Conservation (phyloP, 768 basidiomycete genomes). For the Cystofilobasidium capitatum region DNA sequence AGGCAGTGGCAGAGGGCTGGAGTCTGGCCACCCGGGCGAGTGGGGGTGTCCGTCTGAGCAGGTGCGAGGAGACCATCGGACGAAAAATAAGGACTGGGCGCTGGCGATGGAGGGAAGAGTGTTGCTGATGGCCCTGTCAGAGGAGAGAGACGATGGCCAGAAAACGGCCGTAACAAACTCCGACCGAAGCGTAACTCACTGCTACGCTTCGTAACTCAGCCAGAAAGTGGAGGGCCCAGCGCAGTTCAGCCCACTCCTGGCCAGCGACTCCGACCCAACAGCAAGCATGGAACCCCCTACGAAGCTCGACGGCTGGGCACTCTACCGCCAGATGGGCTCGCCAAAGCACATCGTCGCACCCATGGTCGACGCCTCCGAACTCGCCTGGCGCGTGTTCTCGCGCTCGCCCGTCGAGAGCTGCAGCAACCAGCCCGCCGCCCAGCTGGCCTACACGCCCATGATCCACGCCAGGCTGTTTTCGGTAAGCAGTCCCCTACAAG, state of each 20-base stretch:
- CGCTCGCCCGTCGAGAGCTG: constrained; percentile 20
- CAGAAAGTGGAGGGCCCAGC: background rate
- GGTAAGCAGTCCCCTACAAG: background rate
- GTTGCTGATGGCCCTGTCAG: too few species aligned
- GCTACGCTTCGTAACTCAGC: too few species aligned
- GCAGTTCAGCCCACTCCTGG: too few species aligned
- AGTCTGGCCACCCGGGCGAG: background rate
- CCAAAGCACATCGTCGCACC: constrained; percentile 89
- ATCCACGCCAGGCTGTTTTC: constrained; percentile 67
- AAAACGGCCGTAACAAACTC: too few species aligned
- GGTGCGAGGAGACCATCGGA: too few species aligned
- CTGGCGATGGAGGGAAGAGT: too few species aligned
- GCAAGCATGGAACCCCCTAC: too few species aligned
- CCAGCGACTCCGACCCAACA: too few species aligned
- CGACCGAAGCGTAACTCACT: too few species aligned
- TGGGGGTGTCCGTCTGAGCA: too few species aligned
- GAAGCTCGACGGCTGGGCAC: constrained; percentile 59
- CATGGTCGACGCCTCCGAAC: constrained; percentile 65
- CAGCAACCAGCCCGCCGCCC: constrained; percentile 29
- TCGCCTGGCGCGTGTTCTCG: constrained; percentile 30
- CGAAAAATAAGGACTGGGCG: background rate
- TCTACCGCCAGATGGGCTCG: constrained; percentile 69
- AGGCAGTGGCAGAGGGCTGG: background rate
- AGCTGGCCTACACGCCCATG: constrained; percentile 96
- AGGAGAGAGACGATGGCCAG: too few species aligned